Conservation (phyloP, 2,329 filamentous ascomycete species). For the Xylaria sp. region DNA sequence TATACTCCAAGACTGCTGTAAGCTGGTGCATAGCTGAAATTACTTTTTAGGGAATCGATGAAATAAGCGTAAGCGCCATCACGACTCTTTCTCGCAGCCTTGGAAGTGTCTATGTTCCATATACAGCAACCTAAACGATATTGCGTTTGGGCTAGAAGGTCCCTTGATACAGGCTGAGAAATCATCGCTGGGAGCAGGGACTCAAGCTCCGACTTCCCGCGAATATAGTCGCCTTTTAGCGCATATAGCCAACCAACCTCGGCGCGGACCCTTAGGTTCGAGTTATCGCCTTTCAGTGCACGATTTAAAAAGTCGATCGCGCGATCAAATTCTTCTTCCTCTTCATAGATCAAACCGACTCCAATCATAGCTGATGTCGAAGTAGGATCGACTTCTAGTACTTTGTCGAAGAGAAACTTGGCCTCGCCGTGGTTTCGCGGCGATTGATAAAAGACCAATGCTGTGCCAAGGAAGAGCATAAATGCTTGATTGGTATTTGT, state of each 20-base stretch:
- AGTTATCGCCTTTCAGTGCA: constrained; percentile 77
- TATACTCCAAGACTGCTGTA: constrained; percentile 92
- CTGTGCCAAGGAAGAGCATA: constrained; percentile 83
- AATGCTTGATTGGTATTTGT: constrained; percentile 78
- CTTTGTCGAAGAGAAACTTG: constrained; percentile 83
- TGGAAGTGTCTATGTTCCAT: constrained; percentile 84
- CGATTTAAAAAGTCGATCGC: constrained; percentile 84
- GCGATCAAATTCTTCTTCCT: constrained; percentile 86
- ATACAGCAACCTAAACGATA: constrained; percentile 88
- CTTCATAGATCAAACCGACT: constrained; percentile 89
- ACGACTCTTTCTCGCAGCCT: constrained; percentile 79
- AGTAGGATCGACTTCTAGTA: constrained; percentile 78
- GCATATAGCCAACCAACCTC: constrained; percentile 95
- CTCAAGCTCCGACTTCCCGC: constrained; percentile 76
- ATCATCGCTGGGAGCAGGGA: constrained; percentile 71
- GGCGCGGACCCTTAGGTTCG: constrained; percentile 81
- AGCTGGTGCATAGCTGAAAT: constrained; percentile 87
- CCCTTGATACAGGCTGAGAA: constrained; percentile 65
- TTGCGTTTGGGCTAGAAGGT: constrained; percentile 85
- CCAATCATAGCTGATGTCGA: constrained; percentile 88
- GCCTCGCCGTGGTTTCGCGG: constrained; percentile 91
- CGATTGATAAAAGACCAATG: constrained; percentile 88
- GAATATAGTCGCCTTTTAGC: constrained; percentile 78
- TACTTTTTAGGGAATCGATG: constrained; percentile 83
- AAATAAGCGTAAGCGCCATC: constrained; percentile 86